Evolutionary conservation across 495 filamentous ascomycete genomes (phyloP), one percentile per base, ranked within the genome.

Genomic region (Thozetella sp.): DNA sequence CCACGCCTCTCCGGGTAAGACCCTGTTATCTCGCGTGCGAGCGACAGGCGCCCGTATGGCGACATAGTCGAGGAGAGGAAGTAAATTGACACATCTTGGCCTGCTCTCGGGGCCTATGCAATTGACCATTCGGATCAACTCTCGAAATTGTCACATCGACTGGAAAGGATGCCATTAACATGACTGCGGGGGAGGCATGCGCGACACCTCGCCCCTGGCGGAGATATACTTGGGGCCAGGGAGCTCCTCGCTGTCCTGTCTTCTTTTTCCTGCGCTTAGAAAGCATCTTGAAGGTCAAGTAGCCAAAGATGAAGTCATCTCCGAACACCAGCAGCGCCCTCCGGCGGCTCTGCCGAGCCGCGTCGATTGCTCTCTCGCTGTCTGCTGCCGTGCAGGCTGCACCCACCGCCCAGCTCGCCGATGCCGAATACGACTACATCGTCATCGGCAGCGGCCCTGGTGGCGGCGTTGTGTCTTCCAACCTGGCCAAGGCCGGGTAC

Each of bases 401-500:
- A 9, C 54, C 54, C 26, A 22, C 3, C 3, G 53, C 53, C n/a
- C 43, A 48, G 43, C 9, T 13, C 20, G 26, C 27, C 22, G 58
- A 34, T 0, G 46, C 43, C n/a, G 62, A 64, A 23, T 75, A 75
- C 50, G 72, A 75, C 63, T 75, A 75, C 63, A 64, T 75, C n/a
- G 68, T 75, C 9, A 60, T 72, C 9, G 72, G 70, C 6, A 68
- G 64, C 48, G 86, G 85, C 13, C 79, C 85, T 11, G 86, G 86
- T 15, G 85, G 86, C 23, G 83, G 80, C 20, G 81, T 83, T 10
- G 63, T 88, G 4, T 85, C 85, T 1, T 74, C 76, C 25, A 79
- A 80, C 46, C 77, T 88, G 3, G 86, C 84, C n/a, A 76, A 79
- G 30, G 82, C 81, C 13, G 83, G 82, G 12, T 76, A 83, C 62